Percentiles rank a stretch among this genome's conserved stretches.
phyloP scores from a whole-genome alignment of 345 rosid species.

The Bruguiera sexangula region DNA sequence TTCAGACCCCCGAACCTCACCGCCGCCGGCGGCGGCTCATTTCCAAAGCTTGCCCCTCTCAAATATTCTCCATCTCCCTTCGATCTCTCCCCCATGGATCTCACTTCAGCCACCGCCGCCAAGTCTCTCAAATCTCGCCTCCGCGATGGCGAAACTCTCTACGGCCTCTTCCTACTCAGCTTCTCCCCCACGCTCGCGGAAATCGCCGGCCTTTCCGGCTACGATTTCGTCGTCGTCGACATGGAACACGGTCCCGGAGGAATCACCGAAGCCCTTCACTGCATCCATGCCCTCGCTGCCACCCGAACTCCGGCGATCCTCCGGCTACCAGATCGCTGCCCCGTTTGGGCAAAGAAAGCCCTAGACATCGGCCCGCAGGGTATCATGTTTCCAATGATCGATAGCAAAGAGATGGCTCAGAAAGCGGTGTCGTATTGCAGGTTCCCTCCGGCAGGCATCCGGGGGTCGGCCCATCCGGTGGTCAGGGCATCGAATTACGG shows the following conservation, averaged over 20 bases:
- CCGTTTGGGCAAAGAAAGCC: conserved; percentile 82
- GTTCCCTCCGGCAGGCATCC: conserved; percentile 72
- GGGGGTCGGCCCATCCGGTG: conserved; percentile 85
- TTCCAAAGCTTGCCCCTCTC: conserved; percentile 26
- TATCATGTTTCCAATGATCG: conserved; percentile 92
- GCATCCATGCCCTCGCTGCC: conserved; percentile 66
- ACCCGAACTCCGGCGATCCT: conserved; percentile 59
- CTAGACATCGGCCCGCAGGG: conserved; percentile 92
- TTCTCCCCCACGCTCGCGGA: conserved; percentile 93
- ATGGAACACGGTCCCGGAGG: conserved; percentile 98
- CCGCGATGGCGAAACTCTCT: conserved; percentile 65
- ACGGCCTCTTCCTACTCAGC: conserved; percentile 75
- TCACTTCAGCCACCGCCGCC: conserved; percentile 12
- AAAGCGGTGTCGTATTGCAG: conserved; percentile 81
- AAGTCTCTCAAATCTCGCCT: conserved; percentile 69
- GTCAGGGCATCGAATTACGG: conserved; percentile 81
- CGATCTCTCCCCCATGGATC: conserved; percentile 26
- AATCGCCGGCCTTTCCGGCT: conserved; percentile 78
- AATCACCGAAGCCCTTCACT: conserved; percentile 58
- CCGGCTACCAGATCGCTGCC: conserved; percentile 70
- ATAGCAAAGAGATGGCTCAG: conserved; percentile 49
- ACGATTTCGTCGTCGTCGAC: conserved; percentile 82
- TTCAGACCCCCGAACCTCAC: conserved; percentile 30
- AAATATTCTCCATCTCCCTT: conserved; percentile 27
- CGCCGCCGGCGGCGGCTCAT: not conserved